Base-by-base conservation (phyloP, 306 rosid species). In the Canavalia gladiata region DNA sequence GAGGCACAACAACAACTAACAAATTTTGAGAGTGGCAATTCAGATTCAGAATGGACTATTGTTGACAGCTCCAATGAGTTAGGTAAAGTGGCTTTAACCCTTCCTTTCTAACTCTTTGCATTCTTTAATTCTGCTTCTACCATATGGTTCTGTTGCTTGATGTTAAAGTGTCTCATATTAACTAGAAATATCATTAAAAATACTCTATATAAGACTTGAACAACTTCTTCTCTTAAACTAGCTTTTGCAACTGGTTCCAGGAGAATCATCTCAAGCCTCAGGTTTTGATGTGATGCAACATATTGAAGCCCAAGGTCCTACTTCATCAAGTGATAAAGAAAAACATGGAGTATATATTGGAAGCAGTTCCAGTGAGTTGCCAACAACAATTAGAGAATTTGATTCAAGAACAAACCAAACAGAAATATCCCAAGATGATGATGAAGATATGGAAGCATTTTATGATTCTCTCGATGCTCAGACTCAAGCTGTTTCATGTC, bases 391-490 rank as follows among this genome's bases (percentile, higher is more conserved):
- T 49, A 47, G 47, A 0, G 62, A 28, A 7, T n/a, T 31, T 43
- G 2, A 37, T 37, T 4, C 37, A 2, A 46, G 11, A 47, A 18
- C 25, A 18, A 45, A 13, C 59, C 33, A 45, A 59, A 12, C 6
- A 28, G 68, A 57, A 13, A 13, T 4, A 25, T 10, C 29, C 11
- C 57, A 3, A n/a, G 55, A 42, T 52, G 82, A 67, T 29, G 66
- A 67, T 41, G 33, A 3, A 68, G 68, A 67, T 54, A 70, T 29
- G 77, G 63, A 70, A 35, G 63, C 50, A 28, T 79, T 68, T 43
- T 68, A 78, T 68, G 75, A 39, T 52, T 64, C 74, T 77, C 81
- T 65, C 1, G 68, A 55, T 69, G 30, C 31, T 46, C 57, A 39
- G 5, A 13, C 29, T 13, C 18, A 28, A 4, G 55, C 33, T 47